These are phyloP conservation scores for Candida stauntonica DNA, from an alignment of 805 yeast genomes.

Conservation along the genomic window DNA sequence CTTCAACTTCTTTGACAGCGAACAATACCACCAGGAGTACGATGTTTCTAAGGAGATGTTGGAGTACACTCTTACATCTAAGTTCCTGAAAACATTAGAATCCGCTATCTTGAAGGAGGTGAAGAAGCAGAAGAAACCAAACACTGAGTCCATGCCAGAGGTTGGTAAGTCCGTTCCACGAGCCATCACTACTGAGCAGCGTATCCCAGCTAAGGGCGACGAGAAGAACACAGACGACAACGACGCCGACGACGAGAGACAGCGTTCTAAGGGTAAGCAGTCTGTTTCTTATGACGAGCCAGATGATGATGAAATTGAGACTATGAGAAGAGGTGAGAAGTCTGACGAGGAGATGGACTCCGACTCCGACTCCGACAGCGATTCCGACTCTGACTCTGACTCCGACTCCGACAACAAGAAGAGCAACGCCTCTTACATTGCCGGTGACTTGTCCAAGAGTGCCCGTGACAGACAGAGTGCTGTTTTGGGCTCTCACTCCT, in stretches of 20 bases:
- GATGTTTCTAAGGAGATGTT: constrained; percentile 80
- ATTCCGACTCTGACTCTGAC: constrained; percentile 30
- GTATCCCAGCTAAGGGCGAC: constrained; percentile 14
- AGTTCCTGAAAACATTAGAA: constrained; percentile 71
- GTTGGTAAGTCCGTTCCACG: constrained; percentile 71
- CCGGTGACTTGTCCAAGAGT: constrained; percentile 41
- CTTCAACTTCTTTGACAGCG: constrained; percentile 67
- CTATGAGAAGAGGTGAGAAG: constrained; percentile 78
- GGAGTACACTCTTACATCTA: constrained; percentile 58
- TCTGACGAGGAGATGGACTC: constrained; percentile 60
- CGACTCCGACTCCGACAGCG: constrained; percentile 36
- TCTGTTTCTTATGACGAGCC: constrained; percentile 92
- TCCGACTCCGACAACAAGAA: constrained; percentile 36
- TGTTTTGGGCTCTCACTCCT: constrained; percentile 66
- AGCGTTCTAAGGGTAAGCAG: constrained; percentile 65
- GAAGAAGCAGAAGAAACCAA: constrained; percentile 65
- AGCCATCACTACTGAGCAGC: constrained; percentile 40
- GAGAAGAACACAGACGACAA: constrained; percentile 42
- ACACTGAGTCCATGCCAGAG: constrained; percentile 48
- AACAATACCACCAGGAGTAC: constrained; percentile 82
- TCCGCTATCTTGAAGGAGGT: constrained; percentile 71
- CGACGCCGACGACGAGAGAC: constrained; percentile 59
- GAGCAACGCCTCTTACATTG: constrained; percentile 6
- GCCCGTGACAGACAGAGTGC: constrained; percentile 87
- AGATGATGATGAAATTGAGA: constrained; percentile 91